Base-by-base conservation (phyloP, 768 basidiomycete genomes). In the Suillus luteus region DNA sequence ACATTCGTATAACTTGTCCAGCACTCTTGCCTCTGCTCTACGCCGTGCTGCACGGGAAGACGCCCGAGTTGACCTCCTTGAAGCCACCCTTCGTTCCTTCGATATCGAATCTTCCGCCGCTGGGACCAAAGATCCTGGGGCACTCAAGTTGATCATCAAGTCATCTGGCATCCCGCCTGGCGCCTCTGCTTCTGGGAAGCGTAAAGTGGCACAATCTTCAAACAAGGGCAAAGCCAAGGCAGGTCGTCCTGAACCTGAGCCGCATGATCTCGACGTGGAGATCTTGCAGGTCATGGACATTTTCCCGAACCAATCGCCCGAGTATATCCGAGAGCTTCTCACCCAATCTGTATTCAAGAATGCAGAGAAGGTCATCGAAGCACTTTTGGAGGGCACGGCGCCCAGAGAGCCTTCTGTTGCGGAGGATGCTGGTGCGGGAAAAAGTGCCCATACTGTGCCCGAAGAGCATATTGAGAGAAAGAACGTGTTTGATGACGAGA, bases 401-500 rank as follows among this genome's bases (percentile, higher is more conserved):
- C 87, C 86, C 0, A 61, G 71, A 11, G 64, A 66, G n/a, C 77
- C 71, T 43, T 72, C 72, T 31, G 67, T 79, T 55, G 63, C 66
- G 43, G 64, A 75, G 31, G 24, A 31, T 22, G 54, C 24, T 10
- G 12, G 17, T 61, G 41, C 8, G 22, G 22, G 24, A 5, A 19
- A 15, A n/a, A 15, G 59, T 19, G 60, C 31, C 8, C 38, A 19
- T 24, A 6, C 24, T 10, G 8, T 11, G 11, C 5, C 35, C 17
- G 8, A 27, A 5, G 41, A 69, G 38, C 67, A 77, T 15, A 75
- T 77, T 31, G 82, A 86, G 66, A 77, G 94, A 64, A 75, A 78
- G 57, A 98, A 96, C 65, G 79, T 92, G 0, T 96, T 91, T 67
- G 89, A 95, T 69, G 84, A 85, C 27, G 87, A 92, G 54, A 71